Evolutionary conservation across 495 filamentous ascomycete genomes (phyloP), one percentile per base, ranked within the genome.

Genomic region (Penicillium angulare): DNA sequence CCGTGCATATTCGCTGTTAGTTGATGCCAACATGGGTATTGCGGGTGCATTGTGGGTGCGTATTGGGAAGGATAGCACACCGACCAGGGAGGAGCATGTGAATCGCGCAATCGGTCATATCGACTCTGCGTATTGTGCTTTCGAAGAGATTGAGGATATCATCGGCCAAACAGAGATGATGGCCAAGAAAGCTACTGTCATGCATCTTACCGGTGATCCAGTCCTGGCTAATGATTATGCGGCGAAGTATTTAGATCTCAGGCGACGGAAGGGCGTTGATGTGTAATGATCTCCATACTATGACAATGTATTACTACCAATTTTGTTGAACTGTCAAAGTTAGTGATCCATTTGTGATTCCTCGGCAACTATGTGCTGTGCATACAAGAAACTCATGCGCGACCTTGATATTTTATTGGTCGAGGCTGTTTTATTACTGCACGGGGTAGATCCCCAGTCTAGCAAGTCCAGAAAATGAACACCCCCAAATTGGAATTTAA

Each of bases 181-280:
- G 74, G 87, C 87, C 2, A 92, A 92, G 72, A 92, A 90, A 66
- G 87, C 89, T 13, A 86, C 86, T 7, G 76, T 95, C 33, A 87
- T 89, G 79, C 84, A 85, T 64, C 71, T 87, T 7, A 74, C 86
- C 18, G 90, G 88, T 3, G 86, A 96, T 53, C 67, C 78, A 44
- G 79, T 77, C 15, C 63, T 87, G 56, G 83, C 88, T 1, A 88
- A 91, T 69, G 85, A 90, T 48, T 89, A 80, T 66, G 87, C 87
- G 4, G 79, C 84, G 9, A 80, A 79, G 55, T 91, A 90, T 65
- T 46, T 89, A 45, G 79, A 79, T 50, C 57, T 89, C 48, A 78
- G 74, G 49, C 79, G 55, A 40, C 61, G 62, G 55, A 49, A 59
- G 17, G 61, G 56, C 0, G 38, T 43, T 3, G 62, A 52, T 36